Evolutionary conservation across 352 stramenopile species (phyloP).

Genomic region (Pythium plurisporium): DNA sequence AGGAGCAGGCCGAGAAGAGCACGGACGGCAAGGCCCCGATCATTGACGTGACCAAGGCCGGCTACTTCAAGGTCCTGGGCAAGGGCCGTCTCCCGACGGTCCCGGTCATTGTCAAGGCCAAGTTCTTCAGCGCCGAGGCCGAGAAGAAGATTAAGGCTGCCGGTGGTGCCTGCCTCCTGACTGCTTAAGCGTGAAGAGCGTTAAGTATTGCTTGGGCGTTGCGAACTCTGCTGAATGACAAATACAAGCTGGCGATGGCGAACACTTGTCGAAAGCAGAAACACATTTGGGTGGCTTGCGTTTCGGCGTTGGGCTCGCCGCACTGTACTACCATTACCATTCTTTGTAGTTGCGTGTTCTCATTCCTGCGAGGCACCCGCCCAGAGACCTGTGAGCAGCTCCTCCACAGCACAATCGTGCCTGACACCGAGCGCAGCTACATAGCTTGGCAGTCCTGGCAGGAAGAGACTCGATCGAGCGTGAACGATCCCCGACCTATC

Average conservation of each 20-base stretch:
- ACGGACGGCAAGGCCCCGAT: conserved; percentile 98
- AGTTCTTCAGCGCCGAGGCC: conserved; percentile 99
- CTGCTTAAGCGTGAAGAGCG: conserved; percentile 87
- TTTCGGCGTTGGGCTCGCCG: background rate
- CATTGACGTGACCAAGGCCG: conserved; percentile 97
- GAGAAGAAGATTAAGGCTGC: conserved; percentile 99
- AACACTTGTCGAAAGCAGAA: conserved; percentile 23
- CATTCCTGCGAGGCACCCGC: background rate
- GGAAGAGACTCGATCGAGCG: conserved; percentile 28
- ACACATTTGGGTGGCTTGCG: background rate
- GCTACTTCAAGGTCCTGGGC: conserved; percentile 99
- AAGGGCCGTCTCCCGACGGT: conserved; percentile 97
- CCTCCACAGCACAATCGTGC: no score
- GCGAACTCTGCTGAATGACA: conserved; percentile 62
- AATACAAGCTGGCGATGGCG: conserved; percentile 44
- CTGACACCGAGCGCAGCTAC: background rate
- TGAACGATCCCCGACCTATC: background rate
- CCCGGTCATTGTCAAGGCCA: conserved; percentile 99
- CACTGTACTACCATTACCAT: background rate
- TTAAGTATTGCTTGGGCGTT: conserved; percentile 53
- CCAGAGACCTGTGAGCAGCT: background rate
- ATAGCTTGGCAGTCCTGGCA: conserved; percentile 23
- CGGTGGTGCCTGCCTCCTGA: conserved; percentile 97
- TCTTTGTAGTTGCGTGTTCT: background rate
- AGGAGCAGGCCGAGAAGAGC: conserved; percentile 94